These are phyloP conservation scores for Colletotrichum liaoningense DNA, from an alignment of 2,329 filamentous ascomycete genomes.

Conservation along the genomic window DNA sequence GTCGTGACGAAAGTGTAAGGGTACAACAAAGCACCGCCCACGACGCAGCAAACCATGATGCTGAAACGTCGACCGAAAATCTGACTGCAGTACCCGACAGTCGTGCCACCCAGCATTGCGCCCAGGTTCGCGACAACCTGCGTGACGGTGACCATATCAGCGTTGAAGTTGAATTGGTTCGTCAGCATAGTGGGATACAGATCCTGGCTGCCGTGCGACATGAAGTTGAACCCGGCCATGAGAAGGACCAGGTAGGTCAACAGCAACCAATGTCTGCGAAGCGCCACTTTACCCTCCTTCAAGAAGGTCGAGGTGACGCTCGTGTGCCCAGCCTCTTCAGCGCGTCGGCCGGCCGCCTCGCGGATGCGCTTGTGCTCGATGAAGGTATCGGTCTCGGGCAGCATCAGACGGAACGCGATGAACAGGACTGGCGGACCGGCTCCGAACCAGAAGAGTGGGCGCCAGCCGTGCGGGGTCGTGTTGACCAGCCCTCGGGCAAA, in stretches of 20 bases:
- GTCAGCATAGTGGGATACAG: constrained; percentile 70
- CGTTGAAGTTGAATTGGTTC: constrained; percentile 64
- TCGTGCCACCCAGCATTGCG: constrained; percentile 74
- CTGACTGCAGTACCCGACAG: constrained; percentile 75
- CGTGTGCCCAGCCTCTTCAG: constrained; percentile 9
- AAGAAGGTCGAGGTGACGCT: constrained; percentile 77
- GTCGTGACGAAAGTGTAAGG: constrained; percentile 80
- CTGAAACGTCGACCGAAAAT: constrained; percentile 76
- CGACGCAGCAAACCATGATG: constrained; percentile 72
- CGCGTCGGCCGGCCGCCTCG: constrained; percentile 46
- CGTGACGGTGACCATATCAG: constrained; percentile 73
- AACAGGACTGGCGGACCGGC: constrained; percentile 83
- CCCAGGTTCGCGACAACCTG: constrained; percentile 80
- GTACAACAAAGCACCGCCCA: constrained; percentile 83
- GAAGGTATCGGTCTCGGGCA: constrained; percentile 84
- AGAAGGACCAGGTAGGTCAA: constrained; percentile 85
- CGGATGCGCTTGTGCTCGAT: constrained; percentile 74
- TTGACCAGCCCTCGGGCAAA: constrained; percentile 76
- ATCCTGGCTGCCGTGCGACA: constrained; percentile 81
- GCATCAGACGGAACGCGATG: constrained; percentile 80
- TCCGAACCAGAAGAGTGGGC: constrained; percentile 90
- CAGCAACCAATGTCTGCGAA: constrained; percentile 84
- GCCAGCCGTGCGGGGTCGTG: constrained; percentile 84
- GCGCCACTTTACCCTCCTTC: constrained; percentile 80
- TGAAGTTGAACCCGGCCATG: constrained; percentile 94